These are phyloP conservation scores for Saccharomyces kudriavzevii DNA, from an alignment of 805 yeast genomes.

Conservation along the genomic window DNA sequence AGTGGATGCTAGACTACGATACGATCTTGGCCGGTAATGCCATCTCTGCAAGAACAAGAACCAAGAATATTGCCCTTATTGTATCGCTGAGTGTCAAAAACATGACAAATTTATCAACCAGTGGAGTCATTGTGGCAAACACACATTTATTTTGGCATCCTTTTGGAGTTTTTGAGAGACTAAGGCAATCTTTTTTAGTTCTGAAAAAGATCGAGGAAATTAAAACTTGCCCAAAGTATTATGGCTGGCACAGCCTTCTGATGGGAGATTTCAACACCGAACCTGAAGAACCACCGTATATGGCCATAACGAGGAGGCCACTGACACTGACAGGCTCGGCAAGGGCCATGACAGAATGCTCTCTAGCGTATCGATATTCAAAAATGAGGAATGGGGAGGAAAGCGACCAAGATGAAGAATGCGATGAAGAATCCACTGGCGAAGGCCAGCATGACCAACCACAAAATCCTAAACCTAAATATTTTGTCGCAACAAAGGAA, in stretches of 20 bases:
- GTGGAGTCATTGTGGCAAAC: slow-evolving; percentile 67
- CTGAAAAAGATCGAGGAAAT: slow-evolving; percentile 48
- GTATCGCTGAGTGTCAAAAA: slow-evolving; percentile 33
- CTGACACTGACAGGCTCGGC: slow-evolving; percentile 42
- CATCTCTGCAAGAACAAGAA: slow-evolving; percentile 44
- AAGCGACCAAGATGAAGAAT: slow-evolving; percentile 42
- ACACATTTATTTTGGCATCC: slow-evolving; percentile 96
- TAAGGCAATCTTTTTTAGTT: slow-evolving; percentile 68
- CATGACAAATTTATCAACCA: background rate
- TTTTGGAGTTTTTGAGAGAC: slow-evolving; percentile 79
- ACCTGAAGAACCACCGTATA: slow-evolving; percentile 76
- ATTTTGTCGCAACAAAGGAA: slow-evolving; percentile 38
- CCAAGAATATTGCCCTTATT: slow-evolving; percentile 64
- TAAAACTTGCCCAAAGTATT: slow-evolving; percentile 28
- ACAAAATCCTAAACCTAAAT: slow-evolving; percentile 49
- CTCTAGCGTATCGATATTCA: slow-evolving; percentile 50
- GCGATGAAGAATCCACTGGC: slow-evolving; percentile 35
- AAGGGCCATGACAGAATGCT: slow-evolving; percentile 47
- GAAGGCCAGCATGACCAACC: slow-evolving; percentile 36
- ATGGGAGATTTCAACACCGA: slow-evolving; percentile 88
- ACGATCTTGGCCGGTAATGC: slow-evolving; percentile 37
- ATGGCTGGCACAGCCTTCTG: slow-evolving; percentile 44
- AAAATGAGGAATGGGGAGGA: slow-evolving; percentile 40
- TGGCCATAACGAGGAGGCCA: slow-evolving; percentile 62
- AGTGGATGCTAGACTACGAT: slow-evolving; percentile 53